These are phyloP conservation scores for Linnemannia schmuckeri DNA, from an alignment of 192 early-diverging fungal genomes.

Conservation along the genomic window DNA sequence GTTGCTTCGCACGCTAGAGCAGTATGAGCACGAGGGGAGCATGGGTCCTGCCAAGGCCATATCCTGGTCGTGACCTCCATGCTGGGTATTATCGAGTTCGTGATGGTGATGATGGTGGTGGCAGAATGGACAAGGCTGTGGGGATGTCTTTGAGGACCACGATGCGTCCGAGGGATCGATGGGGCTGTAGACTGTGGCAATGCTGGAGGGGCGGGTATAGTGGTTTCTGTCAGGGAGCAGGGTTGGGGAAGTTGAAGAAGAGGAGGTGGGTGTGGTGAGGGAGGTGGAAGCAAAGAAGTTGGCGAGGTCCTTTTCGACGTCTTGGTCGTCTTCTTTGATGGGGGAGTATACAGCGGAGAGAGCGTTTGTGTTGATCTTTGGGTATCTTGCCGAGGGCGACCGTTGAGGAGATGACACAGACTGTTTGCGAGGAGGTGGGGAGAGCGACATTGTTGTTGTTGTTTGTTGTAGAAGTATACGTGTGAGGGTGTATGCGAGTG, in stretches of 20 bases:
- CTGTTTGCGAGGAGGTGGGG: conserved; percentile 33
- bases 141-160: conserved; percentile 2
- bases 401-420: background rate
- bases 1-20: conserved; percentile 22
- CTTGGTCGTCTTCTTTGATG: conserved; percentile 8
- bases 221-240: conserved; percentile 4
- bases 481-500: background rate
- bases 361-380: conserved; percentile 31
- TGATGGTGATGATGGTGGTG: background rate
- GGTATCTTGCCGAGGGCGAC: conserved; percentile 8
- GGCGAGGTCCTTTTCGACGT: conserved; percentile 23
- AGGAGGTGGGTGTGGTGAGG: background rate
- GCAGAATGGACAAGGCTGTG: conserved; percentile 2
- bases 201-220: conserved; percentile 21
- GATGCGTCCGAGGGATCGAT: background rate
- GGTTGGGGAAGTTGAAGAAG: conserved; percentile 1
- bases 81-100: background rate
- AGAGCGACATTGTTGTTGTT: conserved; percentile 4
- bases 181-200: conserved; percentile 24
- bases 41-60: background rate
- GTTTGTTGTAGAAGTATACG: background rate
- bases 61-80: background rate
- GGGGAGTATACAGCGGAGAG: background rate
- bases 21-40: conserved; percentile 25
- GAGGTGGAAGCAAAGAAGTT: conserved; percentile 12